Evolutionary conservation across 1,284 basidiomycete species (phyloP).

Genomic region (Boletus holoroseus): DNA sequence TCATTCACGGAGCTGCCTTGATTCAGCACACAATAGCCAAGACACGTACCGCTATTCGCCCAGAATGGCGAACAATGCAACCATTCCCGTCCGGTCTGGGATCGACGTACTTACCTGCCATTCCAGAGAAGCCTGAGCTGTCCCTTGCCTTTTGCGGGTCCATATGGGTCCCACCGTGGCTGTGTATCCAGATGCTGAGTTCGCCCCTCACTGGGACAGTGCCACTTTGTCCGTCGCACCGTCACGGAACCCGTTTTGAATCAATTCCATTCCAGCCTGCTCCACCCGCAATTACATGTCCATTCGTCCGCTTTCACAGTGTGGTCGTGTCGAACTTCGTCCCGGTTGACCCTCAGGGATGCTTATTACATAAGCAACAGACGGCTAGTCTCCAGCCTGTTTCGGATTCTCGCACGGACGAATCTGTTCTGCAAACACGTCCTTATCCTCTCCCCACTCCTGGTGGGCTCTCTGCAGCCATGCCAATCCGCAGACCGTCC

Average conservation of each 20-base stretch:
- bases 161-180: conserved; percentile 36
- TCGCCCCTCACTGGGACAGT: neutral
- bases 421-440: conserved; percentile 13
- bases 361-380: conserved; percentile 26
- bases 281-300: neutral
- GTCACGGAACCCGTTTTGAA: neutral
- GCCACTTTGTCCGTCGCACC: neutral
- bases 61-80: conserved; percentile 31
- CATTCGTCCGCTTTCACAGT: neutral
- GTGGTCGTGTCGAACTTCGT: neutral
- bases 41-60: conserved; percentile 26
- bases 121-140: conserved; percentile 1
- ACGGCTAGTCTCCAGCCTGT: neutral
- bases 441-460: conserved; percentile 2
- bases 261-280: neutral
- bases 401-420: conserved; percentile 25
- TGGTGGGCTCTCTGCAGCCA: conserved; percentile 23
- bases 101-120: conserved; percentile 20
- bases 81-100: conserved; percentile 11
- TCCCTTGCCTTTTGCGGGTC: conserved; percentile 34
- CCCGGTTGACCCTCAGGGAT: neutral
- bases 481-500: conserved; percentile 46
- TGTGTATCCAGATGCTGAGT: conserved; percentile 19
- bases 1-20: conserved; percentile 10
- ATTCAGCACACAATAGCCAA: conserved; percentile 30